phyloP scores from a whole-genome alignment of 2,329 filamentous ascomycete genomes.

The Aspergillus hortae region DNA sequence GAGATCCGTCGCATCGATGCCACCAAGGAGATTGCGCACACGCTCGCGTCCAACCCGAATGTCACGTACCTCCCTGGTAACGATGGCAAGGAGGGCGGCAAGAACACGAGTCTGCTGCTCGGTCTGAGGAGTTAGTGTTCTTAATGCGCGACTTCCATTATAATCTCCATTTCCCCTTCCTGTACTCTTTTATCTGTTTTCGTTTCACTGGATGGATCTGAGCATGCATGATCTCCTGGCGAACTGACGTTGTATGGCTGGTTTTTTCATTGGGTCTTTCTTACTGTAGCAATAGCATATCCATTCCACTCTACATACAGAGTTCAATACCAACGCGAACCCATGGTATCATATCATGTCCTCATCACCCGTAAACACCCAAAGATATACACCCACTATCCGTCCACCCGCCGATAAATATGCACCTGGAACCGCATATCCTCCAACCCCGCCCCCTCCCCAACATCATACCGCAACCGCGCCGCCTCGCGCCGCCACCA shows the following conservation, averaged over 20 bases:
- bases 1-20: conserved; percentile 98
- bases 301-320: conserved; percentile 19
- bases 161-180: background rate
- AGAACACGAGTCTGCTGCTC: conserved; percentile 65
- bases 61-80: conserved; percentile 89
- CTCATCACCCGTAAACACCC: background rate
- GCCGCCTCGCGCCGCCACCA: conserved; percentile 74
- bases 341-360: conserved; percentile 7
- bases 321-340: background rate
- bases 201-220: background rate
- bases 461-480: conserved; percentile 71
- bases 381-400: background rate
- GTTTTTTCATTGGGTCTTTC: conserved; percentile 12
- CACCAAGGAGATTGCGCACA: conserved; percentile 89
- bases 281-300: conserved; percentile 26
- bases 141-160: conserved; percentile 20
- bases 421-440: conserved; percentile 96
- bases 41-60: conserved; percentile 85
- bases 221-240: conserved; percentile 27
- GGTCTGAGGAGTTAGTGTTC: conserved; percentile 55
- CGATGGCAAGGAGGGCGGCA: conserved; percentile 52
- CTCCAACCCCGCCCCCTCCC: conserved; percentile 82
- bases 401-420: conserved; percentile 57
- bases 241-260: conserved; percentile 24
- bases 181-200: background rate